These are phyloP conservation scores for Aspergillus piperis DNA, from an alignment of 2,329 filamentous ascomycete genomes.

Conservation along the genomic window DNA sequence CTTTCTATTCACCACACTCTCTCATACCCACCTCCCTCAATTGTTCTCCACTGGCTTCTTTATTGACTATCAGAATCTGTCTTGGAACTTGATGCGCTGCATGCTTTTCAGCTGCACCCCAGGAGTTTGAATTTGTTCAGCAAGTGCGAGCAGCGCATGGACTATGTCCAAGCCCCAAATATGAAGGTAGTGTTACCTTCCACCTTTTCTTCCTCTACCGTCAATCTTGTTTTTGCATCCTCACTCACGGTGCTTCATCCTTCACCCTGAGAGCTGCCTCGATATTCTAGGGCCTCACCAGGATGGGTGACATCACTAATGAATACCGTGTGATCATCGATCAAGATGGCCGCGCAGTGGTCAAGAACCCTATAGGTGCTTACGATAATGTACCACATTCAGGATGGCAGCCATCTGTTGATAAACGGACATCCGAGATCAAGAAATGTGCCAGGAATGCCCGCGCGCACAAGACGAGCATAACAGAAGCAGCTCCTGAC, in stretches of 20 bases:
- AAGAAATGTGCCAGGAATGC: not conserved
- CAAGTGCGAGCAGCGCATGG: no score
- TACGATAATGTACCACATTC: not conserved
- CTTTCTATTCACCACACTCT: no score
- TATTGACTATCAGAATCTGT: no score
- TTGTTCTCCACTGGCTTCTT: no score
- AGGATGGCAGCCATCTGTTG: slow-evolving; percentile 7
- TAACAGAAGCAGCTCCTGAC: slow-evolving; percentile 2
- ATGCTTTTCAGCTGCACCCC: no score
- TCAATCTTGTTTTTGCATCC: not conserved
- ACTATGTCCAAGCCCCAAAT: no score
- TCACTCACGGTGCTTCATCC: not conserved
- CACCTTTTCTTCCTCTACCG: not conserved
- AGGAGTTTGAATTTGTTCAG: no score
- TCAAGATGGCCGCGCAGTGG: slow-evolving; percentile 1
- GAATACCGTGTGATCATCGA: slow-evolving; percentile 3
- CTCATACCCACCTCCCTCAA: no score
- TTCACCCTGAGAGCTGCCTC: not conserved
- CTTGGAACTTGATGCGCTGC: no score
- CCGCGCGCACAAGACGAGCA: slow-evolving; percentile 7
- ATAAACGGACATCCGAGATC: slow-evolving; percentile 7
- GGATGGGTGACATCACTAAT: slow-evolving; percentile 4
- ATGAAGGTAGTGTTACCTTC: not conserved
- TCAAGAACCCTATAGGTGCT: not conserved
- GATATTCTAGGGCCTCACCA: not conserved